Evolutionary conservation across 1,284 basidiomycete species (phyloP).

Genomic region (Ceratobasidium theobromae): DNA sequence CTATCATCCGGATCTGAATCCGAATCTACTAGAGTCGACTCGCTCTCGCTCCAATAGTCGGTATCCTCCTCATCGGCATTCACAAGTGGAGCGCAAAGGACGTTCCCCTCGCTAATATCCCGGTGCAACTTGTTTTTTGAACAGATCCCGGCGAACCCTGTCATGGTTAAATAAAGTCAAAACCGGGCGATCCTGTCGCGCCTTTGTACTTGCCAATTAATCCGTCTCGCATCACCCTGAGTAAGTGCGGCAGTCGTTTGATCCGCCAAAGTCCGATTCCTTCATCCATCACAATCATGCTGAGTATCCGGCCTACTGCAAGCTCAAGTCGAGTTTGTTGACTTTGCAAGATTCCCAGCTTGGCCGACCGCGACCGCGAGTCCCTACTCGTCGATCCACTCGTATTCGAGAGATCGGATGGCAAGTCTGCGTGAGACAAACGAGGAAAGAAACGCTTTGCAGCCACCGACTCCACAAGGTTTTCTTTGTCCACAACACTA

Average conservation of each 20-base stretch:
- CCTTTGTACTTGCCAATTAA: constrained; percentile 2
- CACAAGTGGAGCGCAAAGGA: constrained; percentile 1
- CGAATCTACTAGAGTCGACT: neutral
- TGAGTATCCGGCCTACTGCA: neutral
- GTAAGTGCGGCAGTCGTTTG: neutral
- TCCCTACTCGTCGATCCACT: too few relatives aligned
- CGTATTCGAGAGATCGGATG: too few relatives aligned
- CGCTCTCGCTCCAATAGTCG: neutral
- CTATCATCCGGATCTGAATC: constrained; percentile 15
- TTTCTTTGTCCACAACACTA: neutral
- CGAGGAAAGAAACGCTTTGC: neutral
- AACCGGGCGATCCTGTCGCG: neutral
- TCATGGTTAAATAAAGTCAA: neutral
- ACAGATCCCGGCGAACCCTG: constrained; percentile 1
- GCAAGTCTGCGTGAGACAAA: neutral
- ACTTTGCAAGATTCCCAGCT: too few relatives aligned
- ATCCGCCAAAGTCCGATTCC: neutral
- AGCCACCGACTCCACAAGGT: neutral
- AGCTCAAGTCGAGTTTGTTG: too few relatives aligned
- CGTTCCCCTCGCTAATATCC: constrained; percentile 31
- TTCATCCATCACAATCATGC: constrained; percentile 13
- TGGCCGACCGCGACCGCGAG: too few relatives aligned
- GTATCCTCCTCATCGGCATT: neutral
- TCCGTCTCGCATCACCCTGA: neutral
- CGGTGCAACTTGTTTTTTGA: constrained; percentile 24